Conservation (phyloP, 208 protist genomes). For the Leptomonas pyrrhocoris region DNA sequence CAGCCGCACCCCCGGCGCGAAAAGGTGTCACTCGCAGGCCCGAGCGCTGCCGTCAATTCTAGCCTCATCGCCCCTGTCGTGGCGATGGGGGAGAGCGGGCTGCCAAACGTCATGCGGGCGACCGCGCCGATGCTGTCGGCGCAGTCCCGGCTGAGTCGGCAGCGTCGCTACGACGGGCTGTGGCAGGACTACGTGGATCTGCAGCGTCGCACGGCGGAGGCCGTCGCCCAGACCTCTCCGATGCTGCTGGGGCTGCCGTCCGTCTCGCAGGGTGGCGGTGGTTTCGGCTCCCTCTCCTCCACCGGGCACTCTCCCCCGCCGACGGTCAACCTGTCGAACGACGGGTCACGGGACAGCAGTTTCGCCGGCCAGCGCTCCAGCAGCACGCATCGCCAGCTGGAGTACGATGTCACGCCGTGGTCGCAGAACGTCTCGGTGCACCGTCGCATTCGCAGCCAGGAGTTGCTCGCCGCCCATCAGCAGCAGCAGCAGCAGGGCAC, state of each 20-base stretch:
- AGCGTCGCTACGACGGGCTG: conserved; percentile 44
- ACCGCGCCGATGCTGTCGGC: conserved; percentile 36
- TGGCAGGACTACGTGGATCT: conserved; percentile 46
- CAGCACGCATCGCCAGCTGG: conserved; percentile 35
- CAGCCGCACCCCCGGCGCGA: neutral
- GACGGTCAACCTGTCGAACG: conserved; percentile 12
- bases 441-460: conserved; percentile 44
- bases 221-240: conserved; percentile 6
- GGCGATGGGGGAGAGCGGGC: conserved; percentile 9
- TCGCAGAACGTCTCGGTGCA: conserved; percentile 33
- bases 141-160: conserved; percentile 58
- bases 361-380: conserved; percentile 22
- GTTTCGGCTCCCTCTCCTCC: conserved; percentile 11
- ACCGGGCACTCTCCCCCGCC: conserved; percentile 10
- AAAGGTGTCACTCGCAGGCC: no score
- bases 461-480: conserved; percentile 19
- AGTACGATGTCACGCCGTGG: conserved; percentile 54
- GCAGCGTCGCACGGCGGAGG: conserved; percentile 27
- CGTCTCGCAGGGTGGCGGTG: conserved; percentile 1
- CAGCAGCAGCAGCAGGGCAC: conserved; percentile 20
- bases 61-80: conserved; percentile 1
- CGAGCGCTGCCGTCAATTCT: neutral
- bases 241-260: conserved; percentile 5
- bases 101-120: conserved; percentile 27
- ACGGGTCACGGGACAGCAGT: conserved; percentile 25